These are phyloP conservation scores for Dichotomocladium elegans DNA, from an alignment of 371 early-diverging fungal species.

Conservation along the genomic window DNA sequence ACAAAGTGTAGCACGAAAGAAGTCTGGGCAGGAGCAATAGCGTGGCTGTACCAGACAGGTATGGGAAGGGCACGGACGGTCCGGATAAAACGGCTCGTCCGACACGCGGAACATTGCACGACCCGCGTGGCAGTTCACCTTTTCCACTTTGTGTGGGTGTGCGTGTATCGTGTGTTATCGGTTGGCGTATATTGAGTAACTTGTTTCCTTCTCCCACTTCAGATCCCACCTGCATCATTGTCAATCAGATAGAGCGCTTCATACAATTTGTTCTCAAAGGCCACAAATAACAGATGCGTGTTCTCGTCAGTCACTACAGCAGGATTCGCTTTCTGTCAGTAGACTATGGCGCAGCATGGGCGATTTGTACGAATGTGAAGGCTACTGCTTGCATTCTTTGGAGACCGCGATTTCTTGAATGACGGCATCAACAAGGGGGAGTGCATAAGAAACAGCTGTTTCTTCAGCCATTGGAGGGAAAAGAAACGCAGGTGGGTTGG, in stretches of 20 bases:
- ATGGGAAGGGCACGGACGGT: neutral
- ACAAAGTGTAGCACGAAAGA: slow-evolving; percentile 7
- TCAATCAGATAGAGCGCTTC: slow-evolving; percentile 24
- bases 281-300: slow-evolving; percentile 3
- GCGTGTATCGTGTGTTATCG: no score
- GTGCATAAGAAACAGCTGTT: neutral
- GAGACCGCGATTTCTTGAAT: slow-evolving; percentile 1
- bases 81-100: slow-evolving; percentile 6
- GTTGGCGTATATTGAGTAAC: slow-evolving; percentile 1
- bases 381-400: slow-evolving; percentile 2
- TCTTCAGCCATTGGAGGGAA: neutral
- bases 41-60: slow-evolving; percentile 16
- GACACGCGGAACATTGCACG: slow-evolving; percentile 17
- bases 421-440: neutral
- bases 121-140: slow-evolving; percentile 9
- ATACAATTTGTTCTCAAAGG: slow-evolving; percentile 9
- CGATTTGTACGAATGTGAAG: neutral
- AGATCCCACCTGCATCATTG: slow-evolving; percentile 13
- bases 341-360: no score
- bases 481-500: neutral
- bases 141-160: neutral
- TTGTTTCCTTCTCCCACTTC: neutral
- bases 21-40: slow-evolving; percentile 18
- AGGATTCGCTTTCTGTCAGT: no score
- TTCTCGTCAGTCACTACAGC: slow-evolving; percentile 15